Evolutionary conservation across 495 filamentous ascomycete species (phyloP), one percentile per base, ranked within the genome.

Genomic region (Aspergillus biplanus): DNA sequence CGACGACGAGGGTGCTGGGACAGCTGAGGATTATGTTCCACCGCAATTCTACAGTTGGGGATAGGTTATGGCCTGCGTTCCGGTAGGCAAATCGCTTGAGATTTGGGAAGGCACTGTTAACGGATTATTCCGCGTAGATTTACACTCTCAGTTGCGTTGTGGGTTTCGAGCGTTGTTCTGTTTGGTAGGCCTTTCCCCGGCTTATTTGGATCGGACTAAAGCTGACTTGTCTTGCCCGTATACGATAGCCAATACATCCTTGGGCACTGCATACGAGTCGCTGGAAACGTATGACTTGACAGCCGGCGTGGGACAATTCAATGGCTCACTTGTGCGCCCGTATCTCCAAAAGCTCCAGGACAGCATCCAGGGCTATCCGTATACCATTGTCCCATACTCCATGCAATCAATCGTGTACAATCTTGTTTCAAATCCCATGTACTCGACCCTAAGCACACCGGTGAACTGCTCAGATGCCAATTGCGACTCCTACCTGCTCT

Each of bases 401-500:
- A 39, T 56, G 34, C 33, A 56, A n/a, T 33, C 54, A 1, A 56
- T 56, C 33, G 54, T 56, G 6, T 42, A 39, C 15, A 56, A 56
- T 27, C 33, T 56, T 5, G 54, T 56, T 42, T 39, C 16, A 18
- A 56, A 44, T 27, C 35, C 54, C 6, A 12, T 42, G 8, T 16
- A 39, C 13, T 42, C 33, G 5, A 27, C 37, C 13, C 11, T n/a
- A 6, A 31, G 33, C 12, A 6, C 15, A 0, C 54, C 54, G 21
- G 35, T 42, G 7, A 35, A 33, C 8, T 56, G 54, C 34, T 5
- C 13, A 4, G 33, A 27, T 11, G 4, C 27, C 27, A 16, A 56
- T 16, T 56, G 54, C 27, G 54, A 56, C 33, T 56, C 54, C 6
- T 56, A 56, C 33, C 33, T 56, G 34, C 33, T 56, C 15, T 13